Evolutionary conservation across 306 rosid species (phyloP).

Genomic region (Rosa lucieae): DNA sequence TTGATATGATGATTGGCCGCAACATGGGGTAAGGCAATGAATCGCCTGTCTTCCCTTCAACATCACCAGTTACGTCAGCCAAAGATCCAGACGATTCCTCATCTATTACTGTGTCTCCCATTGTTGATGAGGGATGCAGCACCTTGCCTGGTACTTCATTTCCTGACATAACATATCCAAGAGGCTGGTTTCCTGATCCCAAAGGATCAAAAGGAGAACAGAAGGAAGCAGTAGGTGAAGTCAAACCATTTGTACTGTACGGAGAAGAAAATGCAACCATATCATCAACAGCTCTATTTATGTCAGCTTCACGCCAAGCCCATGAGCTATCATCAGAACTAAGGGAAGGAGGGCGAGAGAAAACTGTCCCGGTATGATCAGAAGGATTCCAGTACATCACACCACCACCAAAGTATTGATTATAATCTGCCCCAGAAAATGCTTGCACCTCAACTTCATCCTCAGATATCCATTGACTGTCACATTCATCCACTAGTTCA

Average conservation of each 20-base stretch:
- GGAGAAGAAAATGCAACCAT: conserved; percentile 98
- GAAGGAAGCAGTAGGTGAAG: conserved; percentile 90
- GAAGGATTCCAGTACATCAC: conserved; percentile 97
- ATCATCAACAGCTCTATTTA: conserved; percentile 92
- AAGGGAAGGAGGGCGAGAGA: conserved; percentile 95
- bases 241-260: conserved; percentile 76
- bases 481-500: conserved; percentile 78
- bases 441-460: conserved; percentile 93
- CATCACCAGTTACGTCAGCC: conserved; percentile 58
- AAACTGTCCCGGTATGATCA: conserved; percentile 73
- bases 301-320: conserved; percentile 98
- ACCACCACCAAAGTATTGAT: conserved; percentile 94
- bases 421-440: conserved; percentile 80
- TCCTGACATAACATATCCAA: conserved; percentile 76
- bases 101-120: conserved; percentile 57
- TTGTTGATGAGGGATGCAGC: conserved; percentile 65
- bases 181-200: conserved; percentile 70
- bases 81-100: conserved; percentile 69
- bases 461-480: conserved; percentile 84
- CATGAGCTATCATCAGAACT: conserved; percentile 95
- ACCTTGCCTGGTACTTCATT: conserved; percentile 72
- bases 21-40: conserved; percentile 76
- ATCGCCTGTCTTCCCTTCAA: conserved; percentile 68
- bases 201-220: conserved; percentile 83
- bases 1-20: conserved; percentile 84